These are phyloP conservation scores for Taiozyma sp. DNA, from an alignment of 1,139 yeast genomes.

Conservation along the genomic window DNA sequence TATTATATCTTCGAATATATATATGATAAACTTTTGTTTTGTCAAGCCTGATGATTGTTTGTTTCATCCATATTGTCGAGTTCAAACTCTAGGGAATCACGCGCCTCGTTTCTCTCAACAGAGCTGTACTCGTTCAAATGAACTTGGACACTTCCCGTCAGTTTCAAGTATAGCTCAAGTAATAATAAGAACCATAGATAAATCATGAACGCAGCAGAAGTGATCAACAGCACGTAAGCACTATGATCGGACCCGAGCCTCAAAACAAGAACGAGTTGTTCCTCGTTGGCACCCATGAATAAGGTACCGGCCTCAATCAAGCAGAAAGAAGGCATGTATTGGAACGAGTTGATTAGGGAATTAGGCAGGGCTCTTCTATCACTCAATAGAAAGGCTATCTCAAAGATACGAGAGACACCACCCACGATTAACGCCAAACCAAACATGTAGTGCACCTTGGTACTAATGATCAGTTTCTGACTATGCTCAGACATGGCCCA, in stretches of 20 bases:
- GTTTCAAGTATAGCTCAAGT: conserved; percentile 50
- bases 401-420: conserved; percentile 70
- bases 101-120: conserved; percentile 7
- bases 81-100: conserved; percentile 17
- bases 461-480: conserved; percentile 69
- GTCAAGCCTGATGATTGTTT: background rate
- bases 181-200: conserved; percentile 61
- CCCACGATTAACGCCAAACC: conserved; percentile 79
- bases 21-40: background rate
- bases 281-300: conserved; percentile 92
- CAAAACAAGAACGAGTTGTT: conserved; percentile 68
- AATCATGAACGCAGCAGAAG: conserved; percentile 71
- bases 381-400: conserved; percentile 63
- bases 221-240: conserved; percentile 69
- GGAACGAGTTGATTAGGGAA: conserved; percentile 62
- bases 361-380: conserved; percentile 45
- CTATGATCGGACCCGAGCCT: conserved; percentile 81
- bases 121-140: conserved; percentile 11
- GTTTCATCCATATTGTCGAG: conserved; percentile 13
- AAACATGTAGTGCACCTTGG: conserved; percentile 83
- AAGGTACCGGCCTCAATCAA: conserved; percentile 72
- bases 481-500: conserved; percentile 91
- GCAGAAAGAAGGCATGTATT: conserved; percentile 78
- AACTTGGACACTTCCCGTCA: conserved; percentile 23
- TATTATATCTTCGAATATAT: background rate